Evolutionary conservation across 768 basidiomycete species (phyloP), one percentile per base, ranked within the genome.

Genomic region (Scleroderma citrinum): DNA sequence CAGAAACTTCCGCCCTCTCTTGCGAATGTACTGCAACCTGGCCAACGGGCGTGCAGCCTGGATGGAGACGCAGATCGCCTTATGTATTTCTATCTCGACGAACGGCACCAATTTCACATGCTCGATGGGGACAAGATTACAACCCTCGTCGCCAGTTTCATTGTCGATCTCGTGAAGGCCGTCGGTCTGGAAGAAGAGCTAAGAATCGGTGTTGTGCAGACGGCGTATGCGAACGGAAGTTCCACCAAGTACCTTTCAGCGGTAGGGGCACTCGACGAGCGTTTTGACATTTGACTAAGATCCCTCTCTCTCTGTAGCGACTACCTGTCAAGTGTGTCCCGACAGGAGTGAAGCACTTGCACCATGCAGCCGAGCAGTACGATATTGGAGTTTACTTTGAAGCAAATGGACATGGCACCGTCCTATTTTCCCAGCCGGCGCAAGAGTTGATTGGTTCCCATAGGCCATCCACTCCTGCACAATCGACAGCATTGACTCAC

Each of bases 111-210:
- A 46, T 99, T 98, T 73, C 85, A 82, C 59, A 82, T 99, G 79
- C 78, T 99, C 36, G 96, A 99, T 57, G 96, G 96, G 11, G 96
- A 99, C 72, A 99, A 98, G 77, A 98, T 98, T 50, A 90, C 96
- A 3, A 84, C 87, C 1, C 76, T 99, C 31, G 92, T 92, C 20
- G 92, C 96, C 10, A 84, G 89, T 23, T 97, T 92, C 71, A 85
- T 99, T 53, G 83, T 90, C 31, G 92, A 92, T 49, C 78, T 95
- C 13, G 87, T 95, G 56, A 88, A 84, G 64, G 77, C 81, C 31
- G 83, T 94, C 16, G 92, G 91, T 17, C 71, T 98, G 36, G 87
- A 90, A 20, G 73, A 76, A 20, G 71, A 79, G 42, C 69, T 97
- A 54, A 81, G 86, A 63, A 87, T 97, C 23, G 96, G 96, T 29